These are phyloP conservation scores for Scopulariopsis brevicaulis DNA, from an alignment of 2,329 filamentous ascomycete species.

Conservation along the genomic window DNA sequence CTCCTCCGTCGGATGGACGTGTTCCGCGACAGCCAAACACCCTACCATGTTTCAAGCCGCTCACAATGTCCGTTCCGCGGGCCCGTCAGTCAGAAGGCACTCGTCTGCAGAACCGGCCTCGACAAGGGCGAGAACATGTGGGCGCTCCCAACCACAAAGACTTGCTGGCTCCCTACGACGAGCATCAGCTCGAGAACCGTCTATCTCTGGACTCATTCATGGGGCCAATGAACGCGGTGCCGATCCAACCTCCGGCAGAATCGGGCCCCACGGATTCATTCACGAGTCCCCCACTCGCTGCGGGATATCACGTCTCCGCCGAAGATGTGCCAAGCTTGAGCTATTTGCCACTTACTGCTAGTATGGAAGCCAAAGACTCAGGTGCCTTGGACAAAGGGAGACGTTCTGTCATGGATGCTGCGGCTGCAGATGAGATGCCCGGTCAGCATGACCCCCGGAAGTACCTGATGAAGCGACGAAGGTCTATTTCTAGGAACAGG, in stretches of 20 bases:
- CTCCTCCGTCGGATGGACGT: not conserved
- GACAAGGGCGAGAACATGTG: not conserved
- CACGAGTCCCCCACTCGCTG: not conserved
- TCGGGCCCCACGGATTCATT: not conserved
- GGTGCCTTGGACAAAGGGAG: not conserved
- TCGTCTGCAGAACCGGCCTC: not conserved
- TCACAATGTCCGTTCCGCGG: not conserved
- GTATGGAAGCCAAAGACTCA: not conserved
- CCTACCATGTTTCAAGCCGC: not conserved
- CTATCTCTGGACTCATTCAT: not conserved
- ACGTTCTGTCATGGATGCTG: not conserved
- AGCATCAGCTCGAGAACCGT: not conserved
- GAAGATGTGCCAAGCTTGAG: not conserved
- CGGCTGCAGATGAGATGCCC: not conserved
- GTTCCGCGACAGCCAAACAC: not conserved
- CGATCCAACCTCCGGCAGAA: not conserved
- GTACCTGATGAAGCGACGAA: slow-evolving; percentile 11
- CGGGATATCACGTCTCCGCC: not conserved
- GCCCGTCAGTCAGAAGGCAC: not conserved
- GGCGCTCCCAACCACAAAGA: not conserved
- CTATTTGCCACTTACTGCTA: not conserved
- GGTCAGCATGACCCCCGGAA: slow-evolving; percentile 4
- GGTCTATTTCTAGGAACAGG: slow-evolving; percentile 7
- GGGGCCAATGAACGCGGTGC: not conserved
- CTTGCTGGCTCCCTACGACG: not conserved